phyloP scores from a whole-genome alignment of 441 rosid species.

The Aquilaria agallochum region DNA sequence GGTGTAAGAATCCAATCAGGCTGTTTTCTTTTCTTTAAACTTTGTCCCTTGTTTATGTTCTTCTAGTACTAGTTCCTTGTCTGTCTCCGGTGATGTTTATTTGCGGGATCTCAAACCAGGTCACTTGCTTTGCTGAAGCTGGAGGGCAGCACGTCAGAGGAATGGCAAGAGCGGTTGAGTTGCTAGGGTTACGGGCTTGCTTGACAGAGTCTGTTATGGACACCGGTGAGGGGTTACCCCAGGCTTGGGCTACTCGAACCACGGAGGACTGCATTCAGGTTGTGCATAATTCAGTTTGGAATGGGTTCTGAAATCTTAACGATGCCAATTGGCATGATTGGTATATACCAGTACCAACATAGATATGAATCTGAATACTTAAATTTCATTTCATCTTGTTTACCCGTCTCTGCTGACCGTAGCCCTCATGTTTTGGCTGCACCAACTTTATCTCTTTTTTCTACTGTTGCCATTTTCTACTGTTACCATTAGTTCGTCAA shows the following conservation, averaged over 20 bases:
- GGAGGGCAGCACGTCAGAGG: constrained; percentile 72
- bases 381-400: no score
- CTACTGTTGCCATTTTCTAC: background rate
- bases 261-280: constrained; percentile 67
- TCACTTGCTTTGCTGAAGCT: constrained; percentile 77
- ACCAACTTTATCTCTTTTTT: background rate
- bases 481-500: no score
- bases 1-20: constrained; percentile 34
- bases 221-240: constrained; percentile 60
- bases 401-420: no score
- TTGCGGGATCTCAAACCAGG: constrained; percentile 26
- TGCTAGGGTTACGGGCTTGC: constrained; percentile 66
- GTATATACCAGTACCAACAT: background rate
- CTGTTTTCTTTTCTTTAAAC: background rate
- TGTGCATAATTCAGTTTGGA: background rate
- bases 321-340: no score
- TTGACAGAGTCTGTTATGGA: constrained; percentile 63
- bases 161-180: constrained; percentile 67
- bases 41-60: background rate
- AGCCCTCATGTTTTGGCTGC: background rate
- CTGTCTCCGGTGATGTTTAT: constrained; percentile 2
- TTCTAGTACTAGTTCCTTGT: background rate
- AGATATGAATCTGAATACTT: background rate
- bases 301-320: background rate
- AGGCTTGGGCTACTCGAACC: constrained; percentile 53